A percentile compares a stretch with the other conserved stretches of the same genome.
These are phyloP conservation scores for Geosiphon pyriformis DNA, from an alignment of 192 early-diverging fungal species.

Conservation along the genomic window DNA sequence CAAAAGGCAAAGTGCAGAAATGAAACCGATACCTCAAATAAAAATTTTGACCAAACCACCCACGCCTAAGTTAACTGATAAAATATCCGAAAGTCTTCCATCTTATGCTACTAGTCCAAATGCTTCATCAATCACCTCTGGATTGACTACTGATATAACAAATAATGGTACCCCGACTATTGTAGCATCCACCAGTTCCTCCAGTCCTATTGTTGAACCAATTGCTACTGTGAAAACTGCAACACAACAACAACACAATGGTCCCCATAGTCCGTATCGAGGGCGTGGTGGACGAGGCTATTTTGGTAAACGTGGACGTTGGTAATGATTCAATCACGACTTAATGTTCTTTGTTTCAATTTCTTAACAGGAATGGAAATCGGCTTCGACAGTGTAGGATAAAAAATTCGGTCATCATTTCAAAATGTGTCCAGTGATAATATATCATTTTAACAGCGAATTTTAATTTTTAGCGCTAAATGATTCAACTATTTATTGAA, in stretches of 20 bases:
- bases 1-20: neutral
- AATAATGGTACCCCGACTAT: neutral
- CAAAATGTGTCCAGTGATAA: no score
- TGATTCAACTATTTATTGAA: no score
- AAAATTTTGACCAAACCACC: constrained; percentile 1
- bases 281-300: neutral
- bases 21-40: neutral
- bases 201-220: neutral
- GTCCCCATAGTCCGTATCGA: neutral
- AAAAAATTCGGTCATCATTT: no score
- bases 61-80: no score
- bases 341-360: no score
- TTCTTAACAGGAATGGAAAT: no score
- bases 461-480: no score
- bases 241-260: neutral
- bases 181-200: neutral
- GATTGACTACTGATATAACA: neutral
- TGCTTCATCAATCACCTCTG: neutral
- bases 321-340: no score
- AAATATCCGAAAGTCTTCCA: no score
- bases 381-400: no score
- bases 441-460: no score
- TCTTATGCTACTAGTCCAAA: neutral
- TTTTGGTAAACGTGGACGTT: neutral
- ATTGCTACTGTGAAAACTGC: no score